Percentiles rank a stretch among this genome's conserved stretches.
These are phyloP conservation scores for Phytophthora quininea DNA, from an alignment of 352 stramenopile species.

Conservation along the genomic window DNA sequence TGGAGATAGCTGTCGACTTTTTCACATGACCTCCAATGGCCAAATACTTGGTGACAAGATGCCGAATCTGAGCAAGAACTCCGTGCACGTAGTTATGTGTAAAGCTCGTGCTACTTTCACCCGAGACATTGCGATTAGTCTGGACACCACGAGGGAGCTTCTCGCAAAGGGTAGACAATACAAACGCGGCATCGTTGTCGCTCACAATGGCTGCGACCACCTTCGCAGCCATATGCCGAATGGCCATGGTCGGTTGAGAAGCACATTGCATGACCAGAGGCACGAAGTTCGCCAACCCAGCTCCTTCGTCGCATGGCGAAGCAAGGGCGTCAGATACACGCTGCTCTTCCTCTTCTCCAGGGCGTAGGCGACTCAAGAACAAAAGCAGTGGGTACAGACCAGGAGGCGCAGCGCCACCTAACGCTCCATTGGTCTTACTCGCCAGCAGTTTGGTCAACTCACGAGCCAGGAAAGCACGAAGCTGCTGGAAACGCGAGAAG, in stretches of 20 bases:
- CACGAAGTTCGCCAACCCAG: constrained; percentile 51
- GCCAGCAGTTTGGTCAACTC: constrained; percentile 53
- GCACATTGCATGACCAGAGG: constrained; percentile 75
- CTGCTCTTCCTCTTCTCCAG: constrained; percentile 60
- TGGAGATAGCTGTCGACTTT: constrained; percentile 12
- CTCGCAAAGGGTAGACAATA: constrained; percentile 44
- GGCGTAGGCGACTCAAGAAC: constrained; percentile 78
- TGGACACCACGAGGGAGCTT: constrained; percentile 52
- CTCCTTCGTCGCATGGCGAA: constrained; percentile 24
- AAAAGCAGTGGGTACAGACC: constrained; percentile 80
- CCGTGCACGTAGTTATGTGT: constrained; percentile 75
- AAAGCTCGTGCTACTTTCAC: constrained; percentile 9
- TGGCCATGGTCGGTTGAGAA: constrained; percentile 70
- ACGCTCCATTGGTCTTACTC: constrained; percentile 19
- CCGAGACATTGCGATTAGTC: neutral
- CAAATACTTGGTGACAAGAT: constrained; percentile 53
- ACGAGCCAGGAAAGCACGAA: constrained; percentile 65
- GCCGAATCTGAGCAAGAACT: constrained; percentile 63
- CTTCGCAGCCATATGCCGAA: constrained; percentile 80
- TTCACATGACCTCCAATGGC: constrained; percentile 3
- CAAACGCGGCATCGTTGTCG: constrained; percentile 49
- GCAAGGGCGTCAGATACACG: constrained; percentile 19
- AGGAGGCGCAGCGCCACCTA: constrained; percentile 47
- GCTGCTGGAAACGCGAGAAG: constrained; percentile 80
- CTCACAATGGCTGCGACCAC: constrained; percentile 76